These are phyloP conservation scores for Lentinula sp. DNA, from an alignment of 768 basidiomycete species.

Conservation along the genomic window DNA sequence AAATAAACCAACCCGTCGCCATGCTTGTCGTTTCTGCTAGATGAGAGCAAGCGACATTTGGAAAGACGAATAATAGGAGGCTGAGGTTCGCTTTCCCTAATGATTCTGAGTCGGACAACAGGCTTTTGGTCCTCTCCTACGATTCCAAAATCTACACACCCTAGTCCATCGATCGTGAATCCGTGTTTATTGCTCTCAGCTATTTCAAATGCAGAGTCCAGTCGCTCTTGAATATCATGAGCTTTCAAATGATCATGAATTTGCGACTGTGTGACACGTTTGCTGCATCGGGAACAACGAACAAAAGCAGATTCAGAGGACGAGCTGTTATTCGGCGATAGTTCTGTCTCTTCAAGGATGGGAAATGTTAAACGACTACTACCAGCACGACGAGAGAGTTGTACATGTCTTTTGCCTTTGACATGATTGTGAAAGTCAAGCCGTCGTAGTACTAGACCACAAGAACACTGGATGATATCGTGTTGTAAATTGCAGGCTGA, in stretches of 20 bases:
- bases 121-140: constrained; percentile 19
- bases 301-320: neutral
- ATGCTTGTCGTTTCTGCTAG: neutral
- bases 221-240: constrained; percentile 22
- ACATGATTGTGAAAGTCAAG: constrained; percentile 17
- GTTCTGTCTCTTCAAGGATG: neutral
- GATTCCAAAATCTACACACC: constrained; percentile 31
- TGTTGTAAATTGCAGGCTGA: constrained; percentile 24
- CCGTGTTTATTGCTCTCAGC: constrained; percentile 44
- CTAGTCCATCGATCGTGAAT: constrained; percentile 38
- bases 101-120: constrained; percentile 9
- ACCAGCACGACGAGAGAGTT: neutral
- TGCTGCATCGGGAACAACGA: constrained; percentile 8
- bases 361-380: neutral
- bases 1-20: neutral
- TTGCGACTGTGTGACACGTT: constrained; percentile 14
- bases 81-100: neutral
- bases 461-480: constrained; percentile 29
- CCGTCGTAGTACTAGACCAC: constrained; percentile 23
- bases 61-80: neutral
- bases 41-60: neutral
- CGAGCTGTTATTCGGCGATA: neutral
- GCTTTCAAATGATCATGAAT: constrained; percentile 22
- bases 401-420: constrained; percentile 22
- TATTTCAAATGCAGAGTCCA: constrained; percentile 29